Percentiles rank a stretch among this genome's conserved stretches.
Conservation (phyloP, 2,329 filamentous ascomycete species). For the Coniella vitis region DNA sequence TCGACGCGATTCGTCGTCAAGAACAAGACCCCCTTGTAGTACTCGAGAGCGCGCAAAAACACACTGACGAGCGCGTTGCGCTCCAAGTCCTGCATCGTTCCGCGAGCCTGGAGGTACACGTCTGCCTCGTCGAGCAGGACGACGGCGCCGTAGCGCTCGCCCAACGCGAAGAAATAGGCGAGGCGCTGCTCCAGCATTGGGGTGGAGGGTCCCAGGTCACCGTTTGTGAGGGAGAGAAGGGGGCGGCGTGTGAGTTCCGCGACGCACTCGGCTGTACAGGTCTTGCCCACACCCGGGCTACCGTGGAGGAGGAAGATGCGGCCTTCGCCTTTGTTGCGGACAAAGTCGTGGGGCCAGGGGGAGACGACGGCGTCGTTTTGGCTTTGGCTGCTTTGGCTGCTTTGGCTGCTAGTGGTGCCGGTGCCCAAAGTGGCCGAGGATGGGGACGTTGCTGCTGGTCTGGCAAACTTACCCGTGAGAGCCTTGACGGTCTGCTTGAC, state of each 20-base stretch:
- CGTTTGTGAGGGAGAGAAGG: slow-evolving; percentile 43
- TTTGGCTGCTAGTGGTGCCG: no score
- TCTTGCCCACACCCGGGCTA: slow-evolving; percentile 50
- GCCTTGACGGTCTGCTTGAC: slow-evolving; percentile 41
- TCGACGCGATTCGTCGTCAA: slow-evolving; percentile 44
- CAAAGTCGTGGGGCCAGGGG: slow-evolving; percentile 40
- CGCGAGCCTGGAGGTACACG: slow-evolving; percentile 50
- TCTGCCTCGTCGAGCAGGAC: slow-evolving; percentile 55
- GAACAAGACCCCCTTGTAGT: slow-evolving; percentile 44
- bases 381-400: no score
- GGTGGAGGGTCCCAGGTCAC: slow-evolving; percentile 37
- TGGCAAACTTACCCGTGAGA: slow-evolving; percentile 41
- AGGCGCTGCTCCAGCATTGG: slow-evolving; percentile 33
- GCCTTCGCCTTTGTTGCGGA: slow-evolving; percentile 44
- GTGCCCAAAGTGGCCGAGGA: no score
- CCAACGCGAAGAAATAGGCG: slow-evolving; percentile 41
- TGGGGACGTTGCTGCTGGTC: no score
- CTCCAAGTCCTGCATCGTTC: slow-evolving; percentile 31
- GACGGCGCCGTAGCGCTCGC: slow-evolving; percentile 42
- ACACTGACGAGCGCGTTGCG: slow-evolving; percentile 42
- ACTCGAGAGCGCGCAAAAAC: slow-evolving; percentile 45
- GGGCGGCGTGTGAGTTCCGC: slow-evolving; percentile 44
- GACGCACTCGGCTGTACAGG: slow-evolving; percentile 48
- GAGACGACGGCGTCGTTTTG: slow-evolving; percentile 30
- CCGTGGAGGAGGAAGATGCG: slow-evolving; percentile 46